phyloP scores from a whole-genome alignment of 108 stramenopile species.

The Seminavis robusta region DNA sequence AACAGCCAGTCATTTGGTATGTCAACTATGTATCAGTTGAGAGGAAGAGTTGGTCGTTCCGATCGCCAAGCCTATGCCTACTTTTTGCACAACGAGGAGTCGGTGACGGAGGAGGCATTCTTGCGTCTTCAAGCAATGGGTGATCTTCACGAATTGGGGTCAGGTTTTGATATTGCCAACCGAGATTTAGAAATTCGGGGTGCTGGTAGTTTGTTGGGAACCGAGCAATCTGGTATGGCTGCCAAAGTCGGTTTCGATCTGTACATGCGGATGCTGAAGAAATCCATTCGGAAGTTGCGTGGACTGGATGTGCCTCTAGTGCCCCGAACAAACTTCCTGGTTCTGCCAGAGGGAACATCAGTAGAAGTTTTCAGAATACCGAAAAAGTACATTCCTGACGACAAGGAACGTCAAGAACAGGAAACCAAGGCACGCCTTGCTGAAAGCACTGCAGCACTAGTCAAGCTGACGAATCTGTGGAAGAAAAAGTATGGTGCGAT shows the following conservation, averaged over 20 bases:
- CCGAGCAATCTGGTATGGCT: constrained; percentile 89
- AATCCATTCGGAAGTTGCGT: constrained; percentile 79
- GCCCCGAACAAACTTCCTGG: constrained; percentile 69
- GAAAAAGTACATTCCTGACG: constrained; percentile 57
- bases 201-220: constrained; percentile 87
- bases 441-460: constrained; percentile 63
- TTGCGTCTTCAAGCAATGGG: constrained; percentile 84
- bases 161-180: constrained; percentile 91
- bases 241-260: constrained; percentile 93
- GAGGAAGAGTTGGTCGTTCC: constrained; percentile 92
- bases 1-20: constrained; percentile 93
- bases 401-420: constrained; percentile 38
- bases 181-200: constrained; percentile 95
- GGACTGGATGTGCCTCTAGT: constrained; percentile 79
- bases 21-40: constrained; percentile 91
- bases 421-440: constrained; percentile 76
- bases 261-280: constrained; percentile 93
- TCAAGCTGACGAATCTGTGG: constrained; percentile 75
- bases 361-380: constrained; percentile 68
- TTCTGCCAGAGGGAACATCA: constrained; percentile 65
- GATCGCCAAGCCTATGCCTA: constrained; percentile 87
- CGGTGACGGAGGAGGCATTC: constrained; percentile 70
- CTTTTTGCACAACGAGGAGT: constrained; percentile 73
- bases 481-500: constrained; percentile 71
- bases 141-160: constrained; percentile 81